Evolutionary conservation across 2,329 filamentous ascomycete genomes (phyloP).

Genomic region (Sporothrix globosa): DNA sequence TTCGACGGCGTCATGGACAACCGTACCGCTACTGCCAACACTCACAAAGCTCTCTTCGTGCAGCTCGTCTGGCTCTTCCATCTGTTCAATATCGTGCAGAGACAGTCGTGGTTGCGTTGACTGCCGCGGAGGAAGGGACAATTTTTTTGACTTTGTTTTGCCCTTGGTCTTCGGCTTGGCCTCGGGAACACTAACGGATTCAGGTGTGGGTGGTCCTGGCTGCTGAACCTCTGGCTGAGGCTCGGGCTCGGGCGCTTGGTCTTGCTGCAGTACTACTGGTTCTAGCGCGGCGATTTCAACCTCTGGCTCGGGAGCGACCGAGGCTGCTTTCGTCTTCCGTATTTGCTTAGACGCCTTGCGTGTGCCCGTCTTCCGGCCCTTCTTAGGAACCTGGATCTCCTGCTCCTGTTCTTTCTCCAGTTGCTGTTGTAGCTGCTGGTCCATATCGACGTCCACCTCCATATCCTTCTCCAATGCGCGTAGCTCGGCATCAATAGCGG

Average conservation of each 20-base stretch:
- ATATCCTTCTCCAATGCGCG: constrained; percentile 55
- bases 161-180: constrained; percentile 28
- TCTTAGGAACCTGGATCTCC: constrained; percentile 55
- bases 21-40: constrained; percentile 34
- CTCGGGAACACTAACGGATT: neutral
- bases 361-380: constrained; percentile 56
- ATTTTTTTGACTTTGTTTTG: constrained; percentile 20
- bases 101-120: constrained; percentile 10
- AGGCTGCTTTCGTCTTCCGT: constrained; percentile 49
- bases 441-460: constrained; percentile 40
- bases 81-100: neutral
- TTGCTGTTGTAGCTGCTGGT: constrained; percentile 39
- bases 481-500: constrained; percentile 56
- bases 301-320: constrained; percentile 33
- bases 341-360: constrained; percentile 59
- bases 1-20: constrained; percentile 36
- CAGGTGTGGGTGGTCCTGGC: neutral
- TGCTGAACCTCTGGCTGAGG: constrained; percentile 25
- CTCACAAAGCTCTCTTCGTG: constrained; percentile 39
- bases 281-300: constrained; percentile 29
- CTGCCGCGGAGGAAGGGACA: neutral
- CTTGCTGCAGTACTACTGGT: constrained; percentile 30
- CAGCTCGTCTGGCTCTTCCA: constrained; percentile 31
- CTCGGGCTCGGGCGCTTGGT: constrained; percentile 30
- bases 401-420: constrained; percentile 34